Evolutionary conservation across 306 rosid genomes (phyloP).

Genomic region (Quercus ilex): DNA sequence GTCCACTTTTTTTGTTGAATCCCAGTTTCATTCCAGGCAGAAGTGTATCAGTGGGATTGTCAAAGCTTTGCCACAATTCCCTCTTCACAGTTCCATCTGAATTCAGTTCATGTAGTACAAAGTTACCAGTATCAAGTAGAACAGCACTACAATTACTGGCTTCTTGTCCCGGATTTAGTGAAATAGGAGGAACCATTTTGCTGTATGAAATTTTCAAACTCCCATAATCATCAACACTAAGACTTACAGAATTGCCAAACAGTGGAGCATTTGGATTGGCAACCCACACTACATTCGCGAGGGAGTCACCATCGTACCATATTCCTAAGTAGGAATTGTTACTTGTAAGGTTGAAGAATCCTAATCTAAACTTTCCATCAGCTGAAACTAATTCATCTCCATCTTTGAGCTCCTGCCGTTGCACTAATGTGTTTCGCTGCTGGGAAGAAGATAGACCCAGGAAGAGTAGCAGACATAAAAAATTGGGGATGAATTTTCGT

Average conservation of each 20-base stretch:
- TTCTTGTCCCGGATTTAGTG: slow-evolving; percentile 3
- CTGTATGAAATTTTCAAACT: slow-evolving; percentile 17
- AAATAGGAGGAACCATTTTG: background rate
- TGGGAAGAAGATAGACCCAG: no score
- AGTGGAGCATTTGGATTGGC: slow-evolving; percentile 28
- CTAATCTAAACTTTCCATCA: slow-evolving; percentile 12
- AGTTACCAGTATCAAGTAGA: slow-evolving; percentile 18
- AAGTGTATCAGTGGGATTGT: slow-evolving; percentile 26
- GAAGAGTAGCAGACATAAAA: no score
- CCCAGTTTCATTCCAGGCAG: slow-evolving; percentile 29
- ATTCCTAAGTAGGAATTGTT: slow-evolving; percentile 13
- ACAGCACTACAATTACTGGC: slow-evolving; percentile 7
- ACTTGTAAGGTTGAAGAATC: slow-evolving; percentile 14
- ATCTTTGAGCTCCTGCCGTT: slow-evolving; percentile 20
- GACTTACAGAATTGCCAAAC: background rate
- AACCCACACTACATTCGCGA: slow-evolving; percentile 6
- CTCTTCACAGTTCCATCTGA: slow-evolving; percentile 8
- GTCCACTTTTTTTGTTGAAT: slow-evolving; percentile 11
- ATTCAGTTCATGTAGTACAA: slow-evolving; percentile 15
- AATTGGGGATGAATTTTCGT: no score
- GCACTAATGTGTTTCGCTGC: background rate
- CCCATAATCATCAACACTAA: slow-evolving; percentile 13
- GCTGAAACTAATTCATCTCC: slow-evolving; percentile 16
- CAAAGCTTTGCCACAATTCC: slow-evolving; percentile 30
- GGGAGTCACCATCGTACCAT: background rate